Evolutionary conservation across 2,329 filamentous ascomycete species (phyloP).

Genomic region (Pseudogymnoascus sp.): DNA sequence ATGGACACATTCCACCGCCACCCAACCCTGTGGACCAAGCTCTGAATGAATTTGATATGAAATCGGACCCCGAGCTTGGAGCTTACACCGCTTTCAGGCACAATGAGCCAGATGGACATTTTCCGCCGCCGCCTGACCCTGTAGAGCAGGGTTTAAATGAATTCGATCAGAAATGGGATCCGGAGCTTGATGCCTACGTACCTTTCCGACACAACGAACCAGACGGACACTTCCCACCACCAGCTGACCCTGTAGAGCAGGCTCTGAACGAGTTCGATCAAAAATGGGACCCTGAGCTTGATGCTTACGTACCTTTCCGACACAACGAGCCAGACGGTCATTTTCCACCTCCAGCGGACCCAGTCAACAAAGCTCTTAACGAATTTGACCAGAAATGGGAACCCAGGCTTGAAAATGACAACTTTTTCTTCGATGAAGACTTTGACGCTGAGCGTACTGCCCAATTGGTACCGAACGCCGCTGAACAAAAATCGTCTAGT

Average conservation of each 20-base stretch:
- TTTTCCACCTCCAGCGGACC: constrained; percentile 15
- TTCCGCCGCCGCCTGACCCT: constrained; percentile 11
- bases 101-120: constrained; percentile 34
- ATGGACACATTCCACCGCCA: constrained; percentile 30
- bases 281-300: constrained; percentile 14
- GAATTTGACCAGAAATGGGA: constrained; percentile 11
- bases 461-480: background rate
- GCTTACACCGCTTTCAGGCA: constrained; percentile 29
- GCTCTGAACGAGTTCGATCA: constrained; percentile 17
- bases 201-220: constrained; percentile 22
- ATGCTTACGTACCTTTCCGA: constrained; percentile 18
- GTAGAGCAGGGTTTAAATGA: constrained; percentile 9
- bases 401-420: constrained; percentile 3
- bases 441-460: background rate
- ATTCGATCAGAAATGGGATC: constrained; percentile 3
- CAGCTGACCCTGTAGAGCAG: constrained; percentile 5
- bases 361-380: constrained; percentile 2
- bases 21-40: constrained; percentile 30
- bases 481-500: background rate
- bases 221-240: constrained; percentile 20
- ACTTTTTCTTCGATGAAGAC: constrained; percentile 8
- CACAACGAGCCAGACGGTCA: constrained; percentile 24
- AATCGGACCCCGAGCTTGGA: background rate
- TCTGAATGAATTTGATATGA: constrained; percentile 21
- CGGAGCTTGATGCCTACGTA: constrained; percentile 25